These are phyloP conservation scores for Cerrena zonata DNA, from an alignment of 1,284 basidiomycete species.

Conservation along the genomic window DNA sequence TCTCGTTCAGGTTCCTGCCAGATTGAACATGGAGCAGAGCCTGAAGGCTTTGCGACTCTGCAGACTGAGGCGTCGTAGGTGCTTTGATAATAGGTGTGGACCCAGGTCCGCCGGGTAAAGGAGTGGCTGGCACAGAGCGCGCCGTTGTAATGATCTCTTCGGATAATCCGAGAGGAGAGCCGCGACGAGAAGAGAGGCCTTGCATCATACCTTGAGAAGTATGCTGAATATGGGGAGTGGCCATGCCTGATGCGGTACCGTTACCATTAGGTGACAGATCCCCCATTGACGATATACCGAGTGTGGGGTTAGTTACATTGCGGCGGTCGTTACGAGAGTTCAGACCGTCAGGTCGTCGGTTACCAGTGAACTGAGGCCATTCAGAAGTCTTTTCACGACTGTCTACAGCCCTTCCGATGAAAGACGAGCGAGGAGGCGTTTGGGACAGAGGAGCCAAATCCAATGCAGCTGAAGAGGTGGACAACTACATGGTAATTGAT, in stretches of 20 bases:
- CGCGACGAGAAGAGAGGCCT: constrained; percentile 54
- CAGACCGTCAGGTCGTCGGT: constrained; percentile 52
- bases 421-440: constrained; percentile 64
- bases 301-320: constrained; percentile 66
- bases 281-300: constrained; percentile 51
- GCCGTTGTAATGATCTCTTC: constrained; percentile 54
- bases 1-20: constrained; percentile 43
- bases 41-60: constrained; percentile 53
- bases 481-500: constrained; percentile 45
- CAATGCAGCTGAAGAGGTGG: constrained; percentile 82
- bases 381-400: constrained; percentile 76
- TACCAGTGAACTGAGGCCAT: constrained; percentile 83
- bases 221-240: constrained; percentile 60
- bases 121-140: constrained; percentile 73
- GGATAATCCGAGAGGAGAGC: constrained; percentile 59
- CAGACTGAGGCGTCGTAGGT: constrained; percentile 62
- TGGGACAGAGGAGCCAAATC: constrained; percentile 88
- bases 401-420: constrained; percentile 50
- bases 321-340: constrained; percentile 54
- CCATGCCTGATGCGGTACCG: constrained; percentile 48
- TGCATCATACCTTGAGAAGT: constrained; percentile 50
- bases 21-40: constrained; percentile 55
- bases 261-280: constrained; percentile 42
- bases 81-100: constrained; percentile 53
- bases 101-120: constrained; percentile 49